These are phyloP conservation scores for Diaporthe destruens DNA, from an alignment of 2,329 filamentous ascomycete genomes.

Conservation along the genomic window DNA sequence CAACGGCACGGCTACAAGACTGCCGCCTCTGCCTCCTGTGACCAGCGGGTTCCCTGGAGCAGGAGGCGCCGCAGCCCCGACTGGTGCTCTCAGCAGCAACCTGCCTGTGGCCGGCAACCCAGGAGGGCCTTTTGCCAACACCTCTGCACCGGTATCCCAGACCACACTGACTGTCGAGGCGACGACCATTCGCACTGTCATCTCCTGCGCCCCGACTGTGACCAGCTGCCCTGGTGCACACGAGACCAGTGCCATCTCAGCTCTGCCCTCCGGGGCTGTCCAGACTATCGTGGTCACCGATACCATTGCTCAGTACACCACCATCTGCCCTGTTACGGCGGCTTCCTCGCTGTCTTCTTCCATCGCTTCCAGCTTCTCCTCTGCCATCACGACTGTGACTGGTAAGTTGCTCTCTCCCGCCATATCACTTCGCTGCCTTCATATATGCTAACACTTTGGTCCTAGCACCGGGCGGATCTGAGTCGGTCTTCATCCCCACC, in stretches of 20 bases:
- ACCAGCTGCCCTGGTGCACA: conserved; percentile 30
- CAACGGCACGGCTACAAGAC: neutral
- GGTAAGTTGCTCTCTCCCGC: neutral
- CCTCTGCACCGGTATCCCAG: neutral
- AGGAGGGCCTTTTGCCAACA: conserved; percentile 2
- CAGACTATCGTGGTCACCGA: conserved; percentile 16
- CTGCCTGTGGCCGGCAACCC: conserved; percentile 4
- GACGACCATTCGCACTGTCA: conserved; percentile 2
- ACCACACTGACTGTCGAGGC: conserved; percentile 31
- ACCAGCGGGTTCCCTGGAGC: conserved; percentile 8
- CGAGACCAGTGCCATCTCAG: conserved; percentile 25
- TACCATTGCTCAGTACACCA: conserved; percentile 33
- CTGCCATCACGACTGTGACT: conserved; percentile 25
- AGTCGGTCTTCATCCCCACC: conserved; percentile 26
- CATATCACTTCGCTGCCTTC: too few relatives aligned
- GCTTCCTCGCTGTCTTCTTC: conserved; percentile 22
- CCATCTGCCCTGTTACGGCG: conserved; percentile 31
- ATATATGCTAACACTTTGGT: neutral
- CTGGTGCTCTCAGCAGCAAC: conserved; percentile 21
- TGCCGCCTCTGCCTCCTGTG: conserved; percentile 10
- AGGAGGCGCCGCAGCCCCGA: conserved; percentile 27
- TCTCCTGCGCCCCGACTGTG: conserved; percentile 27
- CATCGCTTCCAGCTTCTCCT: conserved; percentile 25
- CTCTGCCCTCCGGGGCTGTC: conserved; percentile 20
- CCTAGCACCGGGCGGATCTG: conserved; percentile 5